A percentile compares a stretch with the other conserved stretches of the same genome.
Conservation (phyloP, 164 flowering plant genomes). For the Stephania japonica region DNA sequence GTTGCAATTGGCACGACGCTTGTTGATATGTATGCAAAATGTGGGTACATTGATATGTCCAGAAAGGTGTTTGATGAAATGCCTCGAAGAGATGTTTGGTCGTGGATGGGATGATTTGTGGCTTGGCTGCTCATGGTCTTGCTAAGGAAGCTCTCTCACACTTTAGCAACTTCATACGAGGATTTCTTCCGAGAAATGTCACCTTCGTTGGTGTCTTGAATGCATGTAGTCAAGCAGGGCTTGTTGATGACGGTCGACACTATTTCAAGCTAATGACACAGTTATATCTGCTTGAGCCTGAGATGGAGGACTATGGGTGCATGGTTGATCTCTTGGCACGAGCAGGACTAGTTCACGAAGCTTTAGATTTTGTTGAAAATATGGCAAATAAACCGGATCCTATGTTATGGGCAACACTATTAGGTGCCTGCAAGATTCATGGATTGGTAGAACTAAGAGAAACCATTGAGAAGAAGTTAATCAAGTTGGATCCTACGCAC, state of each 20-base stretch:
- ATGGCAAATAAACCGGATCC: conserved; percentile 37
- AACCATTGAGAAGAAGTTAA: conserved; percentile 34
- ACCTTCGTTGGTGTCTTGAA: conserved; percentile 43
- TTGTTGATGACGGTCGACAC: conserved; percentile 34
- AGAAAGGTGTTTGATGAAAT: conserved; percentile 29
- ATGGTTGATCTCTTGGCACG: conserved; percentile 55
- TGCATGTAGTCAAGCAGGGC: conserved; percentile 47
- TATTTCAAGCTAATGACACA: conserved; percentile 39
- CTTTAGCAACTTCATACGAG: conserved; percentile 28
- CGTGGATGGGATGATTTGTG: conserved; percentile 54
- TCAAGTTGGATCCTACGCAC: conserved; percentile 37
- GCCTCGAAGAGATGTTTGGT: conserved; percentile 27
- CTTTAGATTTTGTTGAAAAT: conserved; percentile 31
- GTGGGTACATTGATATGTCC: conserved; percentile 36
- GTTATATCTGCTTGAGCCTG: conserved; percentile 31
- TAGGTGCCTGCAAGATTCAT: conserved; percentile 44
- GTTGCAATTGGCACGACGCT: conserved; percentile 34
- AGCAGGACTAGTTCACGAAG: conserved; percentile 43
- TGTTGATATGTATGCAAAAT: conserved; percentile 41
- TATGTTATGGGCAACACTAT: conserved; percentile 45
- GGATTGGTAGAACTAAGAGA: conserved; percentile 40
- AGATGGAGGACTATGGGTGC: conserved; percentile 58
- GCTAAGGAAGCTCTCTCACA: conserved; percentile 37
- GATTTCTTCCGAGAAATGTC: conserved; percentile 30
- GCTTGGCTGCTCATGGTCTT: conserved; percentile 41